phyloP scores from a whole-genome alignment of 2,329 filamentous ascomycete species.

The Aspergillus puulaauensis region DNA sequence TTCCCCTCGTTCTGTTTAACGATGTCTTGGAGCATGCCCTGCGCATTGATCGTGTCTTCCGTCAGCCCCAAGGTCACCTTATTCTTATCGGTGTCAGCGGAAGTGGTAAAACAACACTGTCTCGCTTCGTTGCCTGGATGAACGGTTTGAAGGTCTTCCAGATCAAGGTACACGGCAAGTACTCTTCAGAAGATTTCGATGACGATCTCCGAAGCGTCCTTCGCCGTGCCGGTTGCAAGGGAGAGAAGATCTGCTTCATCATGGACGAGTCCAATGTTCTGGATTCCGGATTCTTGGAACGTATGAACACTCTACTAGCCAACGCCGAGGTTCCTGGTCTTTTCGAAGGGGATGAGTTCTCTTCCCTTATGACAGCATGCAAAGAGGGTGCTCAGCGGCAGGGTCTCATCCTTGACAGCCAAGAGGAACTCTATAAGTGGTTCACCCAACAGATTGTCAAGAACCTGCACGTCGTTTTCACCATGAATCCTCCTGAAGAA shows the following conservation, averaged over 20 bases:
- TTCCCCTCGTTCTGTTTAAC: constrained; percentile 98
- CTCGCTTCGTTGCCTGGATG: constrained; percentile 99
- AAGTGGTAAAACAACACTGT: constrained; percentile 96
- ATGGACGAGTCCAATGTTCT: constrained; percentile 99
- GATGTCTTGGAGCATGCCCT: constrained; percentile 97
- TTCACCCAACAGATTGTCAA: constrained; percentile 99
- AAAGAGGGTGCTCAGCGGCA: constrained; percentile 97
- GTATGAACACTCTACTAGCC: constrained; percentile 97
- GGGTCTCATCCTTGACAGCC: constrained; percentile 90
- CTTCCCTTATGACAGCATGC: constrained; percentile 98
- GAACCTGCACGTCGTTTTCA: constrained; percentile 98
- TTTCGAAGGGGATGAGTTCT: constrained; percentile 98
- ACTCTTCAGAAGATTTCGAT: constrained; percentile 97
- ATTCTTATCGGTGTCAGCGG: constrained; percentile 98
- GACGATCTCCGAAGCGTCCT: constrained; percentile 94
- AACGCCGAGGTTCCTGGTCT: constrained; percentile 99
- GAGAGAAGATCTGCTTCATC: constrained; percentile 99
- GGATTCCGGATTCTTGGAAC: constrained; percentile 96
- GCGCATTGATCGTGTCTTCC: constrained; percentile 96
- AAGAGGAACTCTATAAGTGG: constrained; percentile 99
- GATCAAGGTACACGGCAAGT: constrained; percentile 99
- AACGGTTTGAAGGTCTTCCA: constrained; percentile 98
- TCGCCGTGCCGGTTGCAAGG: constrained; percentile 91
- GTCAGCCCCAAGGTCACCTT: constrained; percentile 95
- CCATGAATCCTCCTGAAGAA: constrained; percentile 98